A percentile compares a stretch with the other conserved stretches of the same genome.
Conservation (phyloP, 1,284 basidiomycete genomes). For the Leccinum brunneo-olivaceum region DNA sequence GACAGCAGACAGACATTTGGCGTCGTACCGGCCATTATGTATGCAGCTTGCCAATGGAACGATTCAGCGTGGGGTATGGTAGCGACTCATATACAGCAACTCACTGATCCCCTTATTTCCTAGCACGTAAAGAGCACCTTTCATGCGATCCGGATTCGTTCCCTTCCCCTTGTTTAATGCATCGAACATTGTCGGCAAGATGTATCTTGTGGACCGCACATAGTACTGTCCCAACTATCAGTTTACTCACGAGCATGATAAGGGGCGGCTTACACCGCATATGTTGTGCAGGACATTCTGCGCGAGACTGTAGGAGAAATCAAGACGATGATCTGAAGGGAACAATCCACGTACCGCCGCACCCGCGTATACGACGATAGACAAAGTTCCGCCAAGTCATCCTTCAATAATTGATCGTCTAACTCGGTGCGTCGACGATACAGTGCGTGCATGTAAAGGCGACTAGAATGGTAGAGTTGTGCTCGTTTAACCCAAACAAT, state of each 20-base stretch:
- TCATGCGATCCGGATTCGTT: conserved; percentile 89
- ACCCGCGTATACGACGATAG: conserved; percentile 82
- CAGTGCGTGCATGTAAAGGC: conserved; percentile 72
- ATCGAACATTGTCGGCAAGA: conserved; percentile 60
- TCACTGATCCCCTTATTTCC: conserved; percentile 70
- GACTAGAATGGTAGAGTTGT: conserved; percentile 66
- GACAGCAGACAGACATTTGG: conserved; percentile 4
- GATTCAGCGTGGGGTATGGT: conserved; percentile 5
- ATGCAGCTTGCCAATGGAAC: conserved; percentile 40
- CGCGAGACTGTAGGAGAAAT: conserved; percentile 48
- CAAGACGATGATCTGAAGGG: background rate
- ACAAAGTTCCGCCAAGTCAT: conserved; percentile 77
- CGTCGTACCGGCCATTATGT: conserved; percentile 53
- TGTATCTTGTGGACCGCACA: conserved; percentile 73
- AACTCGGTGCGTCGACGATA: conserved; percentile 77
- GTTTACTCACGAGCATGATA: background rate
- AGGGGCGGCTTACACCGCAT: conserved; percentile 45
- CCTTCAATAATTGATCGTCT: conserved; percentile 70
- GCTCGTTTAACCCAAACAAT: conserved; percentile 77
- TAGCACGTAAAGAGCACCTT: conserved; percentile 87
- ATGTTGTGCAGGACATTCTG: conserved; percentile 68
- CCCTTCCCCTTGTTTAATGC: conserved; percentile 73
- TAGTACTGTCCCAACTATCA: conserved; percentile 52
- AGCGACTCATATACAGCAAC: conserved; percentile 8
- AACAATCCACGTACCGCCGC: conserved; percentile 45